A percentile compares a stretch with the other conserved stretches of the same genome.
phyloP scores from a whole-genome alignment of 208 protist species.

The Acanthamoeba royreba region DNA sequence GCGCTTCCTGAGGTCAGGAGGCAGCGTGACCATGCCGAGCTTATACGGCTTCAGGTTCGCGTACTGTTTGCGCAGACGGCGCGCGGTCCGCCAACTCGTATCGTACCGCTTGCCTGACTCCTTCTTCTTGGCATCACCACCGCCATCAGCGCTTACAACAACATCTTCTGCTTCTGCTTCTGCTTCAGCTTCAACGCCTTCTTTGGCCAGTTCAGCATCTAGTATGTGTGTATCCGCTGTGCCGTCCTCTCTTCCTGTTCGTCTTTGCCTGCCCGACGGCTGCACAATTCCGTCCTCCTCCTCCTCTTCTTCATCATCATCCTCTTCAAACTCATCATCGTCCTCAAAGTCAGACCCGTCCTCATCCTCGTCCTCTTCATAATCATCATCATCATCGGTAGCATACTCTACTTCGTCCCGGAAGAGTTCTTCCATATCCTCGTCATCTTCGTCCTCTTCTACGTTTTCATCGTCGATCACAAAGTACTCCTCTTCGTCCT shows the following conservation, averaged over 20 bases:
- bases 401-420: no score
- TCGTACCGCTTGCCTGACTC: neutral
- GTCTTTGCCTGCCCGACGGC: neutral
- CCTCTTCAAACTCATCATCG: neutral
- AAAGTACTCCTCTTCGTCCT: neutral
- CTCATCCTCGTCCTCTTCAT: neutral
- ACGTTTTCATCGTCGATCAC: neutral
- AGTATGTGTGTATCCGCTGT: neutral
- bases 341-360: neutral
- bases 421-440: neutral
- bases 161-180: neutral
- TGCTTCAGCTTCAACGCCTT: no score
- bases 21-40: conserved; percentile 19
- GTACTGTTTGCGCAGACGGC: neutral
- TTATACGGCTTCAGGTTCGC: neutral
- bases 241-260: neutral
- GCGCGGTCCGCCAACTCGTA: neutral
- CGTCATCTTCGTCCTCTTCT: neutral
- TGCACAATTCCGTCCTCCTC: neutral
- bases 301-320: neutral
- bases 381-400: neutral
- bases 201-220: no score
- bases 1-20: neutral
- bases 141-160: no score
- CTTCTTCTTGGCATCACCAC: neutral